Percentiles rank a stretch among this genome's conserved stretches.
Conservation (phyloP, 176 grass and related monocot species). For the Oryza nivara region DNA sequence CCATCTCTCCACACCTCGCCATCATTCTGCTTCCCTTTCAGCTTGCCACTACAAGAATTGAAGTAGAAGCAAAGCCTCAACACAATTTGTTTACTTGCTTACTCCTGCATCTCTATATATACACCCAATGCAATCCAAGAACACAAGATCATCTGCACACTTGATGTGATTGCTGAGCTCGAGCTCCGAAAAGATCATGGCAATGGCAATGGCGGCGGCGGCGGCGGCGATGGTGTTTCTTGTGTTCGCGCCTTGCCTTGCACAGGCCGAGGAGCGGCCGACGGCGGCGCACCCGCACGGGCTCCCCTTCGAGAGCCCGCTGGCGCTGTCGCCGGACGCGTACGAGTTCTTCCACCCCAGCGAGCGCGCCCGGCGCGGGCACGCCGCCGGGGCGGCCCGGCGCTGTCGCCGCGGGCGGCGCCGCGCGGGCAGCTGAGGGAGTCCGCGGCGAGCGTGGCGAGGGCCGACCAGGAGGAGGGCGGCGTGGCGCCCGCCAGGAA, state of each 20-base stretch:
- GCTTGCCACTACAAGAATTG: constrained; percentile 51
- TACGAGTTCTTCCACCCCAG: constrained; percentile 89
- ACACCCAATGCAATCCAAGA: constrained; percentile 33
- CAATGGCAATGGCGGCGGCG: constrained; percentile 4
- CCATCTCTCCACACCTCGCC: constrained; percentile 48
- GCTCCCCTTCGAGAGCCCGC: constrained; percentile 77
- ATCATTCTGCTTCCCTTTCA: constrained; percentile 70
- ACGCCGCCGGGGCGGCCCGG: constrained; percentile 5
- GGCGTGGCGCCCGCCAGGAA: constrained; percentile 32
- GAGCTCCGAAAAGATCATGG: constrained; percentile 3
- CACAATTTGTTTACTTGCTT: constrained; percentile 35
- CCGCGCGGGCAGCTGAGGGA: constrained; percentile 42
- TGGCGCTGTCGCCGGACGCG: constrained; percentile 64
- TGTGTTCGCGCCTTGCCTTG: constrained; percentile 41
- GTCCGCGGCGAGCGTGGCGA: constrained; percentile 49
- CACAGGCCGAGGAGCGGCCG: constrained; percentile 44
- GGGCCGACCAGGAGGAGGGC: constrained; percentile 65
- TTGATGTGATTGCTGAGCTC: constrained; percentile 29
- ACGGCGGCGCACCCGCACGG: constrained; percentile 62
- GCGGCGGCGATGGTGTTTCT: constrained; percentile 36
- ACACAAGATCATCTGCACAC: constrained; percentile 25
- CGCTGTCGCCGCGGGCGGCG: constrained; percentile 36
- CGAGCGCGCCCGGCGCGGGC: constrained; percentile 7
- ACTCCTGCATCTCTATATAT: constrained; percentile 40
- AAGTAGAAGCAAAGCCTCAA: constrained; percentile 67